A percentile compares a stretch with the other conserved stretches of the same genome.
phyloP scores from a whole-genome alignment of 2,329 filamentous ascomycete genomes.

The Pseudogymnoascus sp. region DNA sequence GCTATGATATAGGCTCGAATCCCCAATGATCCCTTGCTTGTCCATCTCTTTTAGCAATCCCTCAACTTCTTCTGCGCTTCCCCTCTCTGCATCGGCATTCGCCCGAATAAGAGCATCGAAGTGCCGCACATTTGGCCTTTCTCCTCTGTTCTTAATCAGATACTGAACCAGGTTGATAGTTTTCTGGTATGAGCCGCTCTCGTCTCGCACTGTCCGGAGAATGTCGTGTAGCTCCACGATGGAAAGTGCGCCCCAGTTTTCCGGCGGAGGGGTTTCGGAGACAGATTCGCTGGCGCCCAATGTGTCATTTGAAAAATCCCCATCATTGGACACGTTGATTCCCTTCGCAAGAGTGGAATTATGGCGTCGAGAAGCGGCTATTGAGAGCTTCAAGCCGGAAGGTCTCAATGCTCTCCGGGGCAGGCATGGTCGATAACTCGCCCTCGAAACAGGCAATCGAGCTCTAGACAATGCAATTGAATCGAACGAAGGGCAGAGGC shows the following conservation, averaged over 20 bases:
- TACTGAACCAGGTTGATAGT: conserved; percentile 46
- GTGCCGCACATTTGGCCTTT: conserved; percentile 49
- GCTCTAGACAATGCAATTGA: conserved; percentile 28
- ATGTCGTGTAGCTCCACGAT: conserved; percentile 41
- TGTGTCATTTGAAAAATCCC: not conserved
- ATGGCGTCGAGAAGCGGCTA: not conserved
- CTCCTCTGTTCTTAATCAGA: conserved; percentile 48
- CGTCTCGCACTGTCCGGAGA: conserved; percentile 35
- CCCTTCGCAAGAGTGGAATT: not conserved
- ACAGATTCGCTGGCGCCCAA: not conserved
- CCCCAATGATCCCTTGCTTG: conserved; percentile 50
- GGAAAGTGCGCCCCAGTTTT: conserved; percentile 24
- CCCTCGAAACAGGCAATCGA: not conserved
- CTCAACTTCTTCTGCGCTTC: conserved; percentile 57
- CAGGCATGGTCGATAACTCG: not conserved
- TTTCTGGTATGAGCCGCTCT: conserved; percentile 32
- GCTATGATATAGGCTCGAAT: conserved; percentile 62
- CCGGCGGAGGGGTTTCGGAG: not conserved
- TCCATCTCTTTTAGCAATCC: conserved; percentile 68
- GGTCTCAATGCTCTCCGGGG: not conserved
- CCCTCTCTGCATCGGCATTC: conserved; percentile 56
- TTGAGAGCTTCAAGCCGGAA: not conserved
- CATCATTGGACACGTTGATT: not conserved
- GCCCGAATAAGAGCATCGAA: conserved; percentile 71
- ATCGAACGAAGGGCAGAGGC: conserved; percentile 52